These are phyloP conservation scores for Xylaria polymorpha DNA, from an alignment of 2,329 filamentous ascomycete species.

Conservation along the genomic window DNA sequence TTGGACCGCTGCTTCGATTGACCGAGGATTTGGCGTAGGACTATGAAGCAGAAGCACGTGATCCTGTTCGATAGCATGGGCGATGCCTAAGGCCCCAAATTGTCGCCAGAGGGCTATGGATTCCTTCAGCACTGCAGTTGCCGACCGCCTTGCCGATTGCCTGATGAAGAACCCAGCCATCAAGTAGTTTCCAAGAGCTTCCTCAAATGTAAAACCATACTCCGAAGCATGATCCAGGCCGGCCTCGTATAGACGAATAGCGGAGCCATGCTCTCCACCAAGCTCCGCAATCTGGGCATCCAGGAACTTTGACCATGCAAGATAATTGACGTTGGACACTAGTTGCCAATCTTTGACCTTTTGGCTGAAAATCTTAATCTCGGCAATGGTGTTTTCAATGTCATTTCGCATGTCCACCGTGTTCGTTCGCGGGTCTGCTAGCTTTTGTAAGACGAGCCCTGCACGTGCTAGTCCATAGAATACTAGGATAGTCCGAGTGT, in stretches of 20 bases:
- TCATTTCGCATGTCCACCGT: conserved; percentile 58
- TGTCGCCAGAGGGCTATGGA: conserved; percentile 75
- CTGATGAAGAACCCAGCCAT: conserved; percentile 78
- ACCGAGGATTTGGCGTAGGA: conserved; percentile 67
- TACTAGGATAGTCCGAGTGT: conserved; percentile 67
- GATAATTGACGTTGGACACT: conserved; percentile 77
- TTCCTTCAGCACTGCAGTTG: conserved; percentile 75
- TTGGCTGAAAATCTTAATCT: conserved; percentile 66
- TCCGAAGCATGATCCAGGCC: conserved; percentile 78
- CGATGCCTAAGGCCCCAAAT: conserved; percentile 76
- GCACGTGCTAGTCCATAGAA: conserved; percentile 70
- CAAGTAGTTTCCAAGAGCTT: conserved; percentile 78
- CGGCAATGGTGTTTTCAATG: conserved; percentile 61
- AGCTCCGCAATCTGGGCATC: conserved; percentile 77
- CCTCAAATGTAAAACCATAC: conserved; percentile 74
- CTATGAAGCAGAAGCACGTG: conserved; percentile 75
- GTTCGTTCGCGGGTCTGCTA: conserved; percentile 59
- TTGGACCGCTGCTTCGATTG: conserved; percentile 73
- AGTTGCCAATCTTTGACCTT: conserved; percentile 73
- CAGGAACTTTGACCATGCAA: conserved; percentile 74
- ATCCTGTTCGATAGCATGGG: conserved; percentile 73
- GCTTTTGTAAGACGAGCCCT: conserved; percentile 61
- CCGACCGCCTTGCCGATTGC: conserved; percentile 72
- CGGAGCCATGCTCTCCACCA: conserved; percentile 64
- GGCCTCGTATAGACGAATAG: conserved; percentile 74